phyloP scores from a whole-genome alignment of 352 stramenopile genomes.

The Pythium dissotocum region DNA sequence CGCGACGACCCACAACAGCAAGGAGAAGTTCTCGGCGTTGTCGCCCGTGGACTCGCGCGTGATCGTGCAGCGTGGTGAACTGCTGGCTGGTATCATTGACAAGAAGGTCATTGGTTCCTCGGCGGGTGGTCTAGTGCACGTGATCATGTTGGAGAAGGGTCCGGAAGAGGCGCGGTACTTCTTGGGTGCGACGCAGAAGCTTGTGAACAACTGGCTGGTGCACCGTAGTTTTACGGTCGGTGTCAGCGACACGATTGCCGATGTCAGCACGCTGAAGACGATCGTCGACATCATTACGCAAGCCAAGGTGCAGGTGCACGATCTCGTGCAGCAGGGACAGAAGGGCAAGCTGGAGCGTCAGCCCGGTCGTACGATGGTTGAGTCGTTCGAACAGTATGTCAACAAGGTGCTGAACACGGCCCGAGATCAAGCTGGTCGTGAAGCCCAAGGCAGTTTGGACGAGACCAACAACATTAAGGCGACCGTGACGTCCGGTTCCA shows the following conservation, averaged over 20 bases:
- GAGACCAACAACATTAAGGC: constrained; percentile 99
- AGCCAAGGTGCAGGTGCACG: constrained; percentile 94
- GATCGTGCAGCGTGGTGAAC: constrained; percentile 96
- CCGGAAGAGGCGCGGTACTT: constrained; percentile 88
- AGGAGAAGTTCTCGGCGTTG: constrained; percentile 87
- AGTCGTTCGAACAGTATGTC: constrained; percentile 98
- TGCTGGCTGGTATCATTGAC: constrained; percentile 98
- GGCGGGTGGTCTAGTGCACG: constrained; percentile 97
- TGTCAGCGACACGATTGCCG: constrained; percentile 98
- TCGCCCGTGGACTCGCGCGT: constrained; percentile 96
- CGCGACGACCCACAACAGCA: constrained; percentile 94
- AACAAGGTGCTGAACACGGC: constrained; percentile 95
- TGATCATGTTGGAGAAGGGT: constrained; percentile 94
- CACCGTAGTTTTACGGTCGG: constrained; percentile 98
- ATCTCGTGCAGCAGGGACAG: constrained; percentile 97
- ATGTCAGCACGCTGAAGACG: constrained; percentile 96
- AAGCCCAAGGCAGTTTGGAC: constrained; percentile 88
- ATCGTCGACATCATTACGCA: constrained; percentile 99
- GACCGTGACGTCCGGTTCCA: constrained; percentile 98
- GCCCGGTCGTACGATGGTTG: constrained; percentile 98
- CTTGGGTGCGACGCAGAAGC: constrained; percentile 93
- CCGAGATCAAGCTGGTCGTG: constrained; percentile 80
- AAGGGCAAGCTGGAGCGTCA: constrained; percentile 97
- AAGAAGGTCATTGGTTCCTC: constrained; percentile 99
- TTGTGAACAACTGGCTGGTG: constrained; percentile 99